A percentile compares a stretch with the other conserved stretches of the same genome.
Evolutionary conservation across 371 early-diverging fungal genomes (phyloP).

Genomic region (Mucor sp.): DNA sequence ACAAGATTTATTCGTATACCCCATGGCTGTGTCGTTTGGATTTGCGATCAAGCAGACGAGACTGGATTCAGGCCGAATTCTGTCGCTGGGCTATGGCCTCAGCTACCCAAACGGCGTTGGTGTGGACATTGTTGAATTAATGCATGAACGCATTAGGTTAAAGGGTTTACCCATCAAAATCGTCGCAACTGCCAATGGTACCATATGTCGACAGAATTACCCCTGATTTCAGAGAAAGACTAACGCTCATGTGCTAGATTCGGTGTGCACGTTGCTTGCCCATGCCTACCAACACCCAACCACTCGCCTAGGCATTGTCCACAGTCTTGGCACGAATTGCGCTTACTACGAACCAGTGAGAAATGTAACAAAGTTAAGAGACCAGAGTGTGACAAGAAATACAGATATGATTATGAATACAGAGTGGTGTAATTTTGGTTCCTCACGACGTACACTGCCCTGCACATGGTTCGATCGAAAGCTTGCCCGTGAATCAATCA

Average conservation of each 20-base stretch:
- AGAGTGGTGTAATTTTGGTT: constrained; percentile 86
- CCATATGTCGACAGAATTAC: background rate
- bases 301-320: constrained; percentile 87
- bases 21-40: constrained; percentile 53
- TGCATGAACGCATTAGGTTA: constrained; percentile 42
- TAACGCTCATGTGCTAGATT: constrained; percentile 55
- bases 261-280: constrained; percentile 89
- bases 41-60: constrained; percentile 51
- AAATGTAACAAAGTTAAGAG: constrained; percentile 71
- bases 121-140: constrained; percentile 45
- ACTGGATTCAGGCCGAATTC: constrained; percentile 37
- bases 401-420: constrained; percentile 89
- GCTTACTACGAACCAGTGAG: constrained; percentile 83
- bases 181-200: constrained; percentile 74
- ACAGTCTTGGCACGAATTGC: constrained; percentile 95
- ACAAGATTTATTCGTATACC: constrained; percentile 50
- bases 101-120: constrained; percentile 51
- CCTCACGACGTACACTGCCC: constrained; percentile 73
- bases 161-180: constrained; percentile 49
- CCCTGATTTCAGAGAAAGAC: background rate
- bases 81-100: constrained; percentile 44
- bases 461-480: constrained; percentile 82
- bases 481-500: constrained; percentile 77
- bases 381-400: constrained; percentile 25
- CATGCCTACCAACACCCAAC: constrained; percentile 85